phyloP scores from a whole-genome alignment of 2,329 filamentous ascomycete genomes.

The Ascocoryne sarcoides region DNA sequence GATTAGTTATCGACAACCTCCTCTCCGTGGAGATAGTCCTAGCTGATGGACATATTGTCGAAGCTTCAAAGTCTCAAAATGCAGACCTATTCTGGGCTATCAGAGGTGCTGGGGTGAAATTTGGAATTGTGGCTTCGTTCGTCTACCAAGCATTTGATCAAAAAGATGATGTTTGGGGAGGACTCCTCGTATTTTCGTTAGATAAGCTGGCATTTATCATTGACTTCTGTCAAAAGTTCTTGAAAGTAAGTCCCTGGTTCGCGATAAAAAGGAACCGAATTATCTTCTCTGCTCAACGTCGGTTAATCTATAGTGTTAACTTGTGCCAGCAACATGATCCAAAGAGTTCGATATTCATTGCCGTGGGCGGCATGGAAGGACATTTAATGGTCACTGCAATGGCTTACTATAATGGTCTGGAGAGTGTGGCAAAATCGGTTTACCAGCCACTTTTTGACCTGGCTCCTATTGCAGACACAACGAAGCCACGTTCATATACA shows the following conservation, averaged over 20 bases:
- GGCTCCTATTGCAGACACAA: constrained; percentile 22
- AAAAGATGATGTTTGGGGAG: constrained; percentile 13
- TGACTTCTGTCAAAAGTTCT: constrained; percentile 9
- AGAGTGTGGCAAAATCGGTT: constrained; percentile 23
- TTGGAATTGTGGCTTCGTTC: constrained; percentile 12
- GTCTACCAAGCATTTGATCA: constrained; percentile 8
- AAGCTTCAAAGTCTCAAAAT: constrained; percentile 11
- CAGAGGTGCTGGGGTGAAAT: constrained; percentile 14
- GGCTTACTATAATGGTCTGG: constrained; percentile 30
- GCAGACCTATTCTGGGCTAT: constrained; percentile 20
- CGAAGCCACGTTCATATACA: constrained; percentile 26
- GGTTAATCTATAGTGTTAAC: too few species aligned
- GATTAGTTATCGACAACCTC: constrained; percentile 20
- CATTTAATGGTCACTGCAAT: constrained; percentile 2
- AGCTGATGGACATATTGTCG: constrained; percentile 13
- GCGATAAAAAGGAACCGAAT: too few species aligned
- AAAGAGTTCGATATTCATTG: constrained; percentile 1
- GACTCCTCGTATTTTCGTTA: constrained; percentile 10
- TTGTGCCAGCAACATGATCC: not conserved
- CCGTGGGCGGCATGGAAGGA: constrained; percentile 1
- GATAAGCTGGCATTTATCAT: constrained; percentile 10
- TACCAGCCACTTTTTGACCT: constrained; percentile 26
- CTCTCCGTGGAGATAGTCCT: constrained; percentile 14
- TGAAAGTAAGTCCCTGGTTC: too few species aligned
- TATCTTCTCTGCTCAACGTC: too few species aligned